Evolutionary conservation across 176 grass and related monocot species (phyloP), one percentile per base, ranked within the genome.

Genomic region (Typha latifolia): DNA sequence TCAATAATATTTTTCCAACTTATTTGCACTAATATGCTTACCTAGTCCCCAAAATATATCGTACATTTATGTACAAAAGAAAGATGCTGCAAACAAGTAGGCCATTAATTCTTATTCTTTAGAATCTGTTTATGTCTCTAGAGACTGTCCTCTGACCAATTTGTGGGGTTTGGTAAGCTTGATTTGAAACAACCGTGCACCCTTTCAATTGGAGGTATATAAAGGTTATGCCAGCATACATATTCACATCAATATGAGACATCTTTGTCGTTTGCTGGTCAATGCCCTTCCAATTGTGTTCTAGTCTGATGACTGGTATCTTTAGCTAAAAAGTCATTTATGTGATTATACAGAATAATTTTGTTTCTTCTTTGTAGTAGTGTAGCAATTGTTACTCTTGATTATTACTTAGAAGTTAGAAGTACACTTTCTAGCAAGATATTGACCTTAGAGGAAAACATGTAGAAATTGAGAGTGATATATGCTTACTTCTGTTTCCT

Each of bases 401-500:
- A 16, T 57, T 57, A 57, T 57, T 18, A 57, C 52, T 57, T n/a
- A 57, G 52, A 57, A 57, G 15, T 20, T 7, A 53, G 5, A 20
- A 57, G 52, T 56, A 56, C 18, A 6, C 52, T 57, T 57, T 57
- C 15, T 20, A 57, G 1, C 52, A 57, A 16, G 52, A 21, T 57
- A 57, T 7, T 57, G 4, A 20, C 5, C 16, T 10, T 64, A 20
- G 1, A 29, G 14, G 3, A 51, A 64, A 32, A 14, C 16, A 57
- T 63, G 66, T 77, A 69, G 29, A 81, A 52, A 63, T 64, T 21
- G 34, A 26, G 18, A 49, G 21, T 31, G 80, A 47, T 69, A 86
- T 37, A 83, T 48, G 49, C 66, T 84, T 74, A 0, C 2, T 19
- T 62, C 19, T 57, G 52, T 76, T 85, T 71, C 52, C 56, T 77